These are phyloP conservation scores for Xylaria sp. DNA, from an alignment of 2,329 filamentous ascomycete genomes.

Conservation along the genomic window DNA sequence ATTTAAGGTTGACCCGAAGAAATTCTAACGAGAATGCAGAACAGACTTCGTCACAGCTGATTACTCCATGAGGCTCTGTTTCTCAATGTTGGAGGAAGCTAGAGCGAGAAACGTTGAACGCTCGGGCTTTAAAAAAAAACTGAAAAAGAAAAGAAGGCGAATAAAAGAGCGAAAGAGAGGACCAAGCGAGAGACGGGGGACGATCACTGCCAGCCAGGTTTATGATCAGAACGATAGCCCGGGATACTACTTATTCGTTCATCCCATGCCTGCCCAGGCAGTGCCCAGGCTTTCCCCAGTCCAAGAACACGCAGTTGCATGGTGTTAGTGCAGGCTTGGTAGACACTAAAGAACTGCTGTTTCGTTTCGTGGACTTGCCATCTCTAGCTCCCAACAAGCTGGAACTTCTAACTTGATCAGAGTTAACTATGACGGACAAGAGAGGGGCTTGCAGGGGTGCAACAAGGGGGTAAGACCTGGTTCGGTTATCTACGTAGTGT, in stretches of 20 bases:
- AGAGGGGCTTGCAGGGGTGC: background rate
- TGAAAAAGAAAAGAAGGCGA: background rate
- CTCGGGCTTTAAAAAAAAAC: background rate
- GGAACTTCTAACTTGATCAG: constrained; percentile 19
- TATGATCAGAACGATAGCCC: constrained; percentile 18
- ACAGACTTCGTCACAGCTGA: too few relatives aligned
- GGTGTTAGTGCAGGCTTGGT: background rate
- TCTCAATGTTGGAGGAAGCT: background rate
- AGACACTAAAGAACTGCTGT: background rate
- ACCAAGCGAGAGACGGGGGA: constrained; percentile 11
- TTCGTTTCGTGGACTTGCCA: background rate
- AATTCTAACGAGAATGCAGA: background rate
- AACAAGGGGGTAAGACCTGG: background rate
- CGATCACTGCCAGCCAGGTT: constrained; percentile 14
- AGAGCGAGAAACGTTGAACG: background rate
- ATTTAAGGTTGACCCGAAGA: background rate
- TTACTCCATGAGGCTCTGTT: background rate
- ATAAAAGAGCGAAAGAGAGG: constrained; percentile 9
- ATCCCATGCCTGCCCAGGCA: background rate
- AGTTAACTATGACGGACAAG: background rate
- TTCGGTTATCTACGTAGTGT: constrained; percentile 14
- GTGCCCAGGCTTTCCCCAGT: background rate
- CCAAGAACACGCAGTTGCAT: background rate
- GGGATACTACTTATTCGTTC: background rate
- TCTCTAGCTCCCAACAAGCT: constrained; percentile 33